Conservation (phyloP, 306 rosid species). For the Cucurbita argyrosperma region DNA sequence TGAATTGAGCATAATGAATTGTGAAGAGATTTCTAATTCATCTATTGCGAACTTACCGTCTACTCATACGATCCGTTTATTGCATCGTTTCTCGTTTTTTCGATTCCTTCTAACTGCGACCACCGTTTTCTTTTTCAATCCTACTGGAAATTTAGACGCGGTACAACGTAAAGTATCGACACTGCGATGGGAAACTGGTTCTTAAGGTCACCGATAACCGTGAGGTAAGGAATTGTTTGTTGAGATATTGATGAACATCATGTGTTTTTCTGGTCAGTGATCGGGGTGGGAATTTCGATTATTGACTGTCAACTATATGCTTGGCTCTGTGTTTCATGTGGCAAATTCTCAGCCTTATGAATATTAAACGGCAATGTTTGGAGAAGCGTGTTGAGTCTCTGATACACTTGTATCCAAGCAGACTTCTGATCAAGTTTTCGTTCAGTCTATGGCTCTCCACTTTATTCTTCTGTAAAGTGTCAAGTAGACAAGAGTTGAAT, state of each 20-base stretch:
- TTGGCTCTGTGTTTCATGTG: not conserved
- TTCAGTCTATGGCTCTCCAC: not conserved
- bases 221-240: slow-evolving; percentile 28
- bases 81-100: not conserved
- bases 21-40: not conserved
- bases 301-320: not conserved
- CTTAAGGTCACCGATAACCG: slow-evolving; percentile 65
- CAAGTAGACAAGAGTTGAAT: not conserved
- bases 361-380: not conserved
- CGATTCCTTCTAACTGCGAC: not conserved
- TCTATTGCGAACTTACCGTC: not conserved
- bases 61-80: not conserved
- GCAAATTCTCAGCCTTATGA: not conserved
- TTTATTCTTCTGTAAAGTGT: not conserved
- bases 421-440: not conserved
- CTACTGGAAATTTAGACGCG: slow-evolving; percentile 38
- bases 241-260: not conserved
- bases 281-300: not conserved
- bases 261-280: not conserved
- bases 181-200: slow-evolving; percentile 66
- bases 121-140: not conserved
- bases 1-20: not conserved
- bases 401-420: not conserved
- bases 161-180: slow-evolving; percentile 67
- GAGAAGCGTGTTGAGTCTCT: not conserved